phyloP scores from a whole-genome alignment of 805 yeast species.

The Lipomyces mesembrius region DNA sequence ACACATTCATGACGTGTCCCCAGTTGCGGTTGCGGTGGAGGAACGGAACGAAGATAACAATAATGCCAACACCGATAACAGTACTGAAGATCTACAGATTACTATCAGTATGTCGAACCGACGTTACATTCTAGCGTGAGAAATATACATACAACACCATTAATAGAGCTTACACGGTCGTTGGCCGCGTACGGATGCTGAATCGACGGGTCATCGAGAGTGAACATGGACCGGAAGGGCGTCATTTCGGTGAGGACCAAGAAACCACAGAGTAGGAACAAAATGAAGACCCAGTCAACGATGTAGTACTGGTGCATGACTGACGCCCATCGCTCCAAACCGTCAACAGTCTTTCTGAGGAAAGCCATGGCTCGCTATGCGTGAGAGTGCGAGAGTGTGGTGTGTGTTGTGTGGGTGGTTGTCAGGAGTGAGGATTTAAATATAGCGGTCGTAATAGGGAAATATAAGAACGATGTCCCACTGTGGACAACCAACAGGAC shows the following conservation, averaged over 20 bases:
- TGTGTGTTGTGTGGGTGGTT: constrained; percentile 8
- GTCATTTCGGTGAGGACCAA: constrained; percentile 33
- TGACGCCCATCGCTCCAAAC: constrained; percentile 13
- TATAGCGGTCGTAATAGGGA: too few species aligned
- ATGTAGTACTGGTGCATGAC: constrained; percentile 28
- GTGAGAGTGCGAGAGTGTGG: not conserved
- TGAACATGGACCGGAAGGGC: constrained; percentile 51
- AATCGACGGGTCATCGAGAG: constrained; percentile 73
- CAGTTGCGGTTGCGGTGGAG: constrained; percentile 37
- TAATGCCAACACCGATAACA: constrained; percentile 29
- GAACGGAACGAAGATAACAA: constrained; percentile 36
- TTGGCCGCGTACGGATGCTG: constrained; percentile 79
- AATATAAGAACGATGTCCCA: too few species aligned
- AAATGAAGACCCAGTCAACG: constrained; percentile 34
- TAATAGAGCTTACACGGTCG: constrained; percentile 66
- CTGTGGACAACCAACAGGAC: too few species aligned
- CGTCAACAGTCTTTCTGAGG: not conserved
- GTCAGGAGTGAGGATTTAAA: constrained; percentile 3
- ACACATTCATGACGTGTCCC: constrained; percentile 36
- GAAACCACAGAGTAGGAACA: constrained; percentile 32
- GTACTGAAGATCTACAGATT: constrained; percentile 24
- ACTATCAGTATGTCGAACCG: not conserved
- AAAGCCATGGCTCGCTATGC: constrained; percentile 6
- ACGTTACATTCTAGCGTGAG: not conserved
- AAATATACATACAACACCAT: constrained; percentile 26